Evolutionary conservation across 2,329 filamentous ascomycete species (phyloP).

Genomic region (Hypocreales sp.): DNA sequence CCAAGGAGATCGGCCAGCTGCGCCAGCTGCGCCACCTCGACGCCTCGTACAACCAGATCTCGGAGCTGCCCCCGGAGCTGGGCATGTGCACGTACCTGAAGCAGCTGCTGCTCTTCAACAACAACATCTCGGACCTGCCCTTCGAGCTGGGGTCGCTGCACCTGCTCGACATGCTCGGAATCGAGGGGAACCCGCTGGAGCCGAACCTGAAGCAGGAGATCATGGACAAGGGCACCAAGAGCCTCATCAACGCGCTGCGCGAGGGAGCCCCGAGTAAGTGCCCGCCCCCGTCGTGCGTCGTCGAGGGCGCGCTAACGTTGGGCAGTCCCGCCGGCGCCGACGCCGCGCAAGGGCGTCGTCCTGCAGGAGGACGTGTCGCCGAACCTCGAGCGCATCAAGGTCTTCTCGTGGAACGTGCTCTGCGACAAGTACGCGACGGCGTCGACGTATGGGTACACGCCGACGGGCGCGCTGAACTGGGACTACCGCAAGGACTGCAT

Average conservation of each 20-base stretch:
- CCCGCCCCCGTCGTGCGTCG: no score
- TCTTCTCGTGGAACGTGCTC: slow-evolving; percentile 89
- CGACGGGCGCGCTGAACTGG: slow-evolving; percentile 69
- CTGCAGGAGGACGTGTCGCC: slow-evolving; percentile 51
- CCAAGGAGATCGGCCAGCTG: slow-evolving; percentile 65
- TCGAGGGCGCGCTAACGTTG: no score
- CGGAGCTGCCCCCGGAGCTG: slow-evolving; percentile 71
- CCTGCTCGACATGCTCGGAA: slow-evolving; percentile 74
- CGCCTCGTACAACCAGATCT: slow-evolving; percentile 74
- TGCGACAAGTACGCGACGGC: slow-evolving; percentile 86
- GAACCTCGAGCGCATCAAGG: slow-evolving; percentile 56
- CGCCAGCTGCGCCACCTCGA: slow-evolving; percentile 73
- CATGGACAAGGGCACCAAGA: slow-evolving; percentile 74
- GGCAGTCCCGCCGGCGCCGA: slow-evolving; percentile 61
- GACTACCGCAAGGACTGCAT: slow-evolving; percentile 74
- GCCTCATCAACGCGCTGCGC: slow-evolving; percentile 66
- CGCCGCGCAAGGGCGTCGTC: slow-evolving; percentile 62
- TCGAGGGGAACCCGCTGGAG: slow-evolving; percentile 81
- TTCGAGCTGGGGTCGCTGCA: slow-evolving; percentile 80
- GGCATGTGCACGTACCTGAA: slow-evolving; percentile 94
- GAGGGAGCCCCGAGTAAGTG: slow-evolving; percentile 71
- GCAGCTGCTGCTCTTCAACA: slow-evolving; percentile 78
- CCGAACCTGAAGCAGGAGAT: slow-evolving; percentile 65
- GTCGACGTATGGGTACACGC: slow-evolving; percentile 78
- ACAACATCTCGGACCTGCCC: slow-evolving; percentile 68